A percentile compares a stretch with the other conserved stretches of the same genome.
Evolutionary conservation across 495 filamentous ascomycete genomes (phyloP).

Genomic region (Neurospora tetraspora): DNA sequence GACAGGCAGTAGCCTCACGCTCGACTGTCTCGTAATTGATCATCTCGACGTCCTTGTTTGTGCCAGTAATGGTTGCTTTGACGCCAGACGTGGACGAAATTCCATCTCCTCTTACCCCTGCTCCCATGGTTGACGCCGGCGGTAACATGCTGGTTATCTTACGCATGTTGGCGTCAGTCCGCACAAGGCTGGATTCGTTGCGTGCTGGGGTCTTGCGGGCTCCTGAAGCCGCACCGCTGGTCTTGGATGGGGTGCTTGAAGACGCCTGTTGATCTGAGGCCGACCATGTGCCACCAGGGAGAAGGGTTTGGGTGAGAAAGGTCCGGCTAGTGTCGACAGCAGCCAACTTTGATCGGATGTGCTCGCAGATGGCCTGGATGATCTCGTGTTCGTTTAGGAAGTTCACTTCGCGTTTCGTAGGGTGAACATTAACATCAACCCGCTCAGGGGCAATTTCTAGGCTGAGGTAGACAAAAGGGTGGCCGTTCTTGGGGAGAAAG

Average conservation of each 20-base stretch:
- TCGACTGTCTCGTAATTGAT: slow-evolving; percentile 54
- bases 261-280: slow-evolving; percentile 22
- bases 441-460: slow-evolving; percentile 87
- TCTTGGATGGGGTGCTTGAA: slow-evolving; percentile 24
- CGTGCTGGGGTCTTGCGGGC: slow-evolving; percentile 38
- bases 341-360: slow-evolving; percentile 68
- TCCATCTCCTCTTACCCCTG: not conserved
- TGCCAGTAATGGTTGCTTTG: not conserved
- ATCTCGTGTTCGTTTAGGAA: slow-evolving; percentile 98
- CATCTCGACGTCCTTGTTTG: slow-evolving; percentile 24
- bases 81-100: not conserved
- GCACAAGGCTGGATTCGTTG: slow-evolving; percentile 82
- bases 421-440: slow-evolving; percentile 97
- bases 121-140: slow-evolving; percentile 20
- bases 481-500: slow-evolving; percentile 89
- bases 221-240: slow-evolving; percentile 21
- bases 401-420: slow-evolving; percentile 95
- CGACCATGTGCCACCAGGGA: slow-evolving; percentile 54
- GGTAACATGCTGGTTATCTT: slow-evolving; percentile 96
- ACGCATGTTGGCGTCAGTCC: slow-evolving; percentile 79
- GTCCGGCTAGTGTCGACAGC: slow-evolving; percentile 91
- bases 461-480: slow-evolving; percentile 89
- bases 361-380: slow-evolving; percentile 75
- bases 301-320: slow-evolving; percentile 84
- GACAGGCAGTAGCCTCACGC: slow-evolving; percentile 56